Percentiles rank a stretch among this genome's conserved stretches.
Evolutionary conservation across 177 flowering plant species (phyloP).

Genomic region (Vitis hybrid): DNA sequence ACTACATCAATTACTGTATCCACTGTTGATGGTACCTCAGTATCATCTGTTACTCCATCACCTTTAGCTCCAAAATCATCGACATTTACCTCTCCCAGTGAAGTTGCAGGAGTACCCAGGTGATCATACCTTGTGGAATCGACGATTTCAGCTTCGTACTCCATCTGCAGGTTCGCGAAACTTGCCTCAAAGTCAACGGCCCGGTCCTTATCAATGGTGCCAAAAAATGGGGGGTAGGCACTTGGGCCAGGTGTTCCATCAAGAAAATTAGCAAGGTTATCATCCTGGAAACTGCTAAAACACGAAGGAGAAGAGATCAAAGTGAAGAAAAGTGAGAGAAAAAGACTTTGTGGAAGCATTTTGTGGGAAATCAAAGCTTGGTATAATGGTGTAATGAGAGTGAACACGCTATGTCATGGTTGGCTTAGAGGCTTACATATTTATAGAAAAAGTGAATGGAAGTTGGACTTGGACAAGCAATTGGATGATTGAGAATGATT

Average conservation of each 20-base stretch:
- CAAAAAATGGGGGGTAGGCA: no score
- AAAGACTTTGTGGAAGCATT: not conserved
- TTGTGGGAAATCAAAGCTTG: not conserved
- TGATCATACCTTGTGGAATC: not conserved
- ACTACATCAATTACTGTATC: not conserved
- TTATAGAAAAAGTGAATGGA: not conserved
- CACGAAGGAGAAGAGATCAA: conserved; percentile 3
- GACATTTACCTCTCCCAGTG: conserved; percentile 36
- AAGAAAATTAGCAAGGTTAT: not conserved
- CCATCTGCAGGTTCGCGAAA: not conserved
- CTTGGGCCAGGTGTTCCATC: not conserved
- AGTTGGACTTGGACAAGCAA: not conserved
- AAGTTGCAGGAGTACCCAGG: not conserved
- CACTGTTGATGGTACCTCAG: conserved; percentile 43
- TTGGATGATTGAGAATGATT: not conserved
- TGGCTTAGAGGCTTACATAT: not conserved
- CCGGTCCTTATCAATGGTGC: not conserved
- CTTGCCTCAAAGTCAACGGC: not conserved
- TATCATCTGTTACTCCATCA: conserved; percentile 63
- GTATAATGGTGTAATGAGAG: not conserved
- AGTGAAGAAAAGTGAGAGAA: not conserved
- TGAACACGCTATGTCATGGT: not conserved
- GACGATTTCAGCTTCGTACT: not conserved
- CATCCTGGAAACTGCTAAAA: no score
- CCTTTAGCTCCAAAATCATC: conserved; percentile 72